phyloP scores from a whole-genome alignment of 805 yeast species.

The Candida rishiriensis region DNA sequence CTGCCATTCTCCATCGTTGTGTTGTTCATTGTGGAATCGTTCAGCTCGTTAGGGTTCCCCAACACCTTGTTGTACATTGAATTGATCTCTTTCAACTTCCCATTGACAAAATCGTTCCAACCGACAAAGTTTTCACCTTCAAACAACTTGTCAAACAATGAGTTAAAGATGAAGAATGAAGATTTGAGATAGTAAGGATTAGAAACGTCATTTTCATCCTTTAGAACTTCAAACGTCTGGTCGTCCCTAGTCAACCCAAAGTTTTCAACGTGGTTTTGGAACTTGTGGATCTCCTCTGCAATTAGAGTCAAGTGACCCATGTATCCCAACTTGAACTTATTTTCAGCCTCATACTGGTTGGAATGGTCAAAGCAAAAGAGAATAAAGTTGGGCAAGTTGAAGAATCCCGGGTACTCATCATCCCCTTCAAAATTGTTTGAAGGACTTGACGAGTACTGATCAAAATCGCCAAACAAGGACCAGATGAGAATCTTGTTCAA shows the following conservation, averaged over 20 bases:
- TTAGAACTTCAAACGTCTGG: slow-evolving; percentile 27
- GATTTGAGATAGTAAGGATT: slow-evolving; percentile 29
- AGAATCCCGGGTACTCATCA: slow-evolving; percentile 27
- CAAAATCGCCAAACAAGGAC: slow-evolving; percentile 30
- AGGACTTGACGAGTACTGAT: slow-evolving; percentile 16
- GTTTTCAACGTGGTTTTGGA: slow-evolving; percentile 33
- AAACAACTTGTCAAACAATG: slow-evolving; percentile 29
- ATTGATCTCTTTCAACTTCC: slow-evolving; percentile 45
- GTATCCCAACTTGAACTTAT: slow-evolving; percentile 48
- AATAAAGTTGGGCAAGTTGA: slow-evolving; percentile 28
- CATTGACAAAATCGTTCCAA: slow-evolving; percentile 51
- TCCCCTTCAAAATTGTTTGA: slow-evolving; percentile 7
- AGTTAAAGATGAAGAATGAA: slow-evolving; percentile 28
- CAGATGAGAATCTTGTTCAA: slow-evolving; percentile 33
- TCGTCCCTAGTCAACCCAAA: slow-evolving; percentile 31
- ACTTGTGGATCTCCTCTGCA: slow-evolving; percentile 57
- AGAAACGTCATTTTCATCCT: slow-evolving; percentile 23
- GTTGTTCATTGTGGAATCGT: slow-evolving; percentile 12
- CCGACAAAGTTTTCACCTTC: slow-evolving; percentile 19
- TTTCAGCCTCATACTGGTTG: slow-evolving; percentile 27
- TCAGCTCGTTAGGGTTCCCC: slow-evolving; percentile 39
- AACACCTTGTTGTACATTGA: slow-evolving; percentile 54
- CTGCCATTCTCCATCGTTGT: slow-evolving; percentile 18
- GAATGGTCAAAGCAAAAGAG: slow-evolving; percentile 27
- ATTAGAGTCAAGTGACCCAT: slow-evolving; percentile 56